Conservation (phyloP, 805 yeast genomes). For the Candida odintsovae region DNA sequence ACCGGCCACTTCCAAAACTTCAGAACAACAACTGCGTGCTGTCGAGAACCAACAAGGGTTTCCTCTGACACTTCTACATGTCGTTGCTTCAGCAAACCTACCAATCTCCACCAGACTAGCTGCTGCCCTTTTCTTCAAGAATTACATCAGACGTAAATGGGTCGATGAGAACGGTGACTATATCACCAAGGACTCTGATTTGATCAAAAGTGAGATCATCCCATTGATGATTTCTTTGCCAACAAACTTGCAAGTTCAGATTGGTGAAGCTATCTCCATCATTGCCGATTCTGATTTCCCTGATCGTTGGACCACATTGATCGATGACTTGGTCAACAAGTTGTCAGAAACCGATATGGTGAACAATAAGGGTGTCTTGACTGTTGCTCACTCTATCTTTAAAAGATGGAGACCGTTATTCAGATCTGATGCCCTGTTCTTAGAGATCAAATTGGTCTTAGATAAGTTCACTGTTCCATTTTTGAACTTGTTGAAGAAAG, state of each 20-base stretch:
- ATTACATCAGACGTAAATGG: slow-evolving; percentile 81
- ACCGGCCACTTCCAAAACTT: slow-evolving; percentile 57
- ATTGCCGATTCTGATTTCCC: slow-evolving; percentile 98
- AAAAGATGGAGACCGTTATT: slow-evolving; percentile 95
- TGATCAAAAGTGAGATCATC: slow-evolving; percentile 72
- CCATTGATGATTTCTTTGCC: slow-evolving; percentile 84
- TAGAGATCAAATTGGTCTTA: slow-evolving; percentile 82
- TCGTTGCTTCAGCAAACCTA: slow-evolving; percentile 59
- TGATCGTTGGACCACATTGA: slow-evolving; percentile 72
- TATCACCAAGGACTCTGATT: slow-evolving; percentile 59
- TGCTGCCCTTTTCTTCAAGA: slow-evolving; percentile 86
- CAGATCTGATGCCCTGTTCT: slow-evolving; percentile 82
- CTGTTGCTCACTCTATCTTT: slow-evolving; percentile 93
- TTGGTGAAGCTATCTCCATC: slow-evolving; percentile 87
- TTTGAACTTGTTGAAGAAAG: slow-evolving; percentile 56
- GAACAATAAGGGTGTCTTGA: slow-evolving; percentile 76
- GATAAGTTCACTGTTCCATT: slow-evolving; percentile 81
- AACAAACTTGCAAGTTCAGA: slow-evolving; percentile 75
- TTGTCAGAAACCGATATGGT: slow-evolving; percentile 61
- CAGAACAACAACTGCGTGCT: slow-evolving; percentile 59
- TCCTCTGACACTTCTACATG: slow-evolving; percentile 65
- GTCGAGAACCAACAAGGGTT: slow-evolving; percentile 71
- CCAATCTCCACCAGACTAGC: slow-evolving; percentile 67
- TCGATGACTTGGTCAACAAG: slow-evolving; percentile 66
- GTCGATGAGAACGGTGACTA: slow-evolving; percentile 84